Evolutionary conservation across 2,329 filamentous ascomycete species (phyloP).

Genomic region (Intubia oerlemansii): DNA sequence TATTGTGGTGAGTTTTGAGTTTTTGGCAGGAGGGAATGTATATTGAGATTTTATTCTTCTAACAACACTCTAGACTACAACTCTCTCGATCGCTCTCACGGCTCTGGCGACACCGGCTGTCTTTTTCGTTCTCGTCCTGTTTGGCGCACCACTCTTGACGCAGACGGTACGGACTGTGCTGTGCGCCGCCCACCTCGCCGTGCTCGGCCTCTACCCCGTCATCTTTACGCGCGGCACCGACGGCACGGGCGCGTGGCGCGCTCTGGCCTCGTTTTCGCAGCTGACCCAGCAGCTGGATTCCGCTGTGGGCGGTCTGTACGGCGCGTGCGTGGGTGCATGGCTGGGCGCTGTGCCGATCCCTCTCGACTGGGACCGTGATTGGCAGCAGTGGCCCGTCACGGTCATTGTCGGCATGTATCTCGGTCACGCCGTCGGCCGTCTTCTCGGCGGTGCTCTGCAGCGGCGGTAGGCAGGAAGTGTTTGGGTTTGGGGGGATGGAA

Average conservation of each 20-base stretch:
- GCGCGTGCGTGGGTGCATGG: conserved; percentile 67
- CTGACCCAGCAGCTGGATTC: conserved; percentile 45
- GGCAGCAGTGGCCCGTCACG: conserved; percentile 95
- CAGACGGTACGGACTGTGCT: conserved; percentile 61
- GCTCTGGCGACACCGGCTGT: conserved; percentile 45
- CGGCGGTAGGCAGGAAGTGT: conserved; percentile 17
- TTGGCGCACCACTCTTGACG: conserved; percentile 76
- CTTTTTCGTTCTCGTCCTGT: conserved; percentile 52
- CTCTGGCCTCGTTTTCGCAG: conserved; percentile 37
- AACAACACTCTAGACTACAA: conserved; percentile 16
- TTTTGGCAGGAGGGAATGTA: neutral
- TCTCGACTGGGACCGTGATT: conserved; percentile 95
- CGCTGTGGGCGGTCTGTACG: conserved; percentile 63
- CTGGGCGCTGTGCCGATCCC: conserved; percentile 87
- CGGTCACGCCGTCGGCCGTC: conserved; percentile 53
- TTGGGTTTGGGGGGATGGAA: no score
- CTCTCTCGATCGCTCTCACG: conserved; percentile 35
- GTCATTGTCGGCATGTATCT: conserved; percentile 65
- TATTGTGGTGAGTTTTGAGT: conserved; percentile 21
- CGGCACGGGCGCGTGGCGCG: conserved; percentile 39
- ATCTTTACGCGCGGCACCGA: conserved; percentile 77
- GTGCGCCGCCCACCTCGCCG: conserved; percentile 58
- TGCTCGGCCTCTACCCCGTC: conserved; percentile 59
- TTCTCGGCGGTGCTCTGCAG: conserved; percentile 28
- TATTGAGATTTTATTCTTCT: no score